These are phyloP conservation scores for Trichoderma afroharzianum DNA, from an alignment of 2,329 filamentous ascomycete species.

Conservation along the genomic window DNA sequence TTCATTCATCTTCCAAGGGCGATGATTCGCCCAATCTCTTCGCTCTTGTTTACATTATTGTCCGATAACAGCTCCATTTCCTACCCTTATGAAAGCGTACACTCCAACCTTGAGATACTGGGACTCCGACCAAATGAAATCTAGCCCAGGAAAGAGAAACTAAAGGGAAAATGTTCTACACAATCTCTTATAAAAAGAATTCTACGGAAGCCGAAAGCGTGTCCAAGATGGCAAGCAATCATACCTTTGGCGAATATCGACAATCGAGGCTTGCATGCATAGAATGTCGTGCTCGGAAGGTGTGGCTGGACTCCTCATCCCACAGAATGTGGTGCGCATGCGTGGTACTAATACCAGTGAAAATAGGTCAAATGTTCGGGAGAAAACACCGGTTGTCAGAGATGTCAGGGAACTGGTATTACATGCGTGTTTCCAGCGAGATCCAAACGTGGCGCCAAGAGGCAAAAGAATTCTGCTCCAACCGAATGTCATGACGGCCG, in stretches of 20 bases:
- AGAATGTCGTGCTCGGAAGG: constrained; percentile 7
- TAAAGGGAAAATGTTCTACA: background rate
- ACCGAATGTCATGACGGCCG: background rate
- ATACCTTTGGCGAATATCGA: background rate
- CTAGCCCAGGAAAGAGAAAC: background rate
- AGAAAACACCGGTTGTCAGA: constrained; percentile 1
- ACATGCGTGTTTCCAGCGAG: constrained; percentile 2
- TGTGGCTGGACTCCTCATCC: background rate
- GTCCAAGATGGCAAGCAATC: constrained; percentile 1
- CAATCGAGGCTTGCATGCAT: constrained; percentile 1
- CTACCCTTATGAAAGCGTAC: background rate
- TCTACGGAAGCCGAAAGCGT: background rate
- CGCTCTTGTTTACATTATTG: background rate
- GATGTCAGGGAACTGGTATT: background rate
- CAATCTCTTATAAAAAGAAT: background rate
- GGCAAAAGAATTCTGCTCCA: constrained; percentile 1
- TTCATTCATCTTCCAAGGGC: background rate
- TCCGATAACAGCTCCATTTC: background rate
- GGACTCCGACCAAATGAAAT: background rate
- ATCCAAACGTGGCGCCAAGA: constrained; percentile 3
- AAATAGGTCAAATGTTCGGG: constrained; percentile 6
- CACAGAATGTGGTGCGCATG: background rate
- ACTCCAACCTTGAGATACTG: background rate
- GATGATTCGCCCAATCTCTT: background rate
- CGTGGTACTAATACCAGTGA: background rate